phyloP scores from a whole-genome alignment of 2,329 filamentous ascomycete genomes.

The Exserohilum rostratum region DNA sequence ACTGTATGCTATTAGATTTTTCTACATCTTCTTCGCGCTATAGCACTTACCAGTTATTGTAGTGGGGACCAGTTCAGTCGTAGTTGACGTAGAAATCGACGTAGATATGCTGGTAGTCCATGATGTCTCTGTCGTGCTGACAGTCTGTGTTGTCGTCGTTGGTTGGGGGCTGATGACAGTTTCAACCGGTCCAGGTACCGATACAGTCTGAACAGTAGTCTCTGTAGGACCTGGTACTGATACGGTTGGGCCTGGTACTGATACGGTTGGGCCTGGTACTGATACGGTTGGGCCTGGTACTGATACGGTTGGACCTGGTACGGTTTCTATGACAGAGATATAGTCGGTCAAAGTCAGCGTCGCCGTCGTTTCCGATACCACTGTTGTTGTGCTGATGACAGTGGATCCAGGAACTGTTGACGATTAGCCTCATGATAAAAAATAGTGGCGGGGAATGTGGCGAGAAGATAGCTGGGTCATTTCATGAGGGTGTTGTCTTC shows the following conservation, averaged over 20 bases:
- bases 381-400: constrained; percentile 15
- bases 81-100: constrained; percentile 9
- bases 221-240: constrained; percentile 25
- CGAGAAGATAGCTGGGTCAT: not conserved
- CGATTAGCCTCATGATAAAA: not conserved
- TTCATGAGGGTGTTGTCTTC: too few species aligned
- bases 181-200: constrained; percentile 1
- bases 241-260: constrained; percentile 4
- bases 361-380: constrained; percentile 17
- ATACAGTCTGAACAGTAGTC: constrained; percentile 6
- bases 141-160: constrained; percentile 6
- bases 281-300: constrained; percentile 24
- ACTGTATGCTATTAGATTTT: not conserved
- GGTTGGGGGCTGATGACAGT: constrained; percentile 7
- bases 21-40: not conserved
- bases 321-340: constrained; percentile 9
- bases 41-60: constrained; percentile 7
- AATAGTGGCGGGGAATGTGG: not conserved
- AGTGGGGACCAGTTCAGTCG: constrained; percentile 3
- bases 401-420: constrained; percentile 14
- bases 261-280: constrained; percentile 2
- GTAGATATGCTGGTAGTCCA: constrained; percentile 8
- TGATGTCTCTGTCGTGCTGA: constrained; percentile 7
- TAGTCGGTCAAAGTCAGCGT: constrained; percentile 11
- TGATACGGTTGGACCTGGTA: constrained; percentile 15